phyloP scores from a whole-genome alignment of 2,329 filamentous ascomycete species.

The Stenocarpella maydis region DNA sequence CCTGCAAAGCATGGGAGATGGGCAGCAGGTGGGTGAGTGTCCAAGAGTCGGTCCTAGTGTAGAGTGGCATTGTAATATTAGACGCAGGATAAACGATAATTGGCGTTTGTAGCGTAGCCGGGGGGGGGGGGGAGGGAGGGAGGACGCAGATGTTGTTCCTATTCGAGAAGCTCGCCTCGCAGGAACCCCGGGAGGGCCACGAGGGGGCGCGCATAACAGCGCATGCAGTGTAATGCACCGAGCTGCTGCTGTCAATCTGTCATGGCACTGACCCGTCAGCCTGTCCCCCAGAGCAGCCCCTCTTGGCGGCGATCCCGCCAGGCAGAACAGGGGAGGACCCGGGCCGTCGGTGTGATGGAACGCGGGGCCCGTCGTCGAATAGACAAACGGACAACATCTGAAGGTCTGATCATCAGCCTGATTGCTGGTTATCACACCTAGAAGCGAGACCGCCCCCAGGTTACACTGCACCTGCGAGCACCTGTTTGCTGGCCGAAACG shows the following conservation, averaged over 20 bases:
- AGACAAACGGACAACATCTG: neutral
- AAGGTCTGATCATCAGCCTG: too few species aligned
- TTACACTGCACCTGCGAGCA: constrained; percentile 31
- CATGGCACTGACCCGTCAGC: constrained; percentile 20
- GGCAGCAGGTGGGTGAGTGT: neutral
- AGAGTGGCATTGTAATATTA: too few species aligned
- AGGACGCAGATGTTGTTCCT: constrained; percentile 16
- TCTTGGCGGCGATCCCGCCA: constrained; percentile 26
- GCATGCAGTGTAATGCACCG: too few species aligned
- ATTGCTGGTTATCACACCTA: neutral
- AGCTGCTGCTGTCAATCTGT: neutral
- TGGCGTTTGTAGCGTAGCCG: too few species aligned
- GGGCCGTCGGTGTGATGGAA: constrained; percentile 4
- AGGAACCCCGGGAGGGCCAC: neutral
- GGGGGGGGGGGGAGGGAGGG: neutral
- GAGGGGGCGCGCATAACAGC: neutral
- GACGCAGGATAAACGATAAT: too few species aligned
- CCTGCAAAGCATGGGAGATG: constrained; percentile 7
- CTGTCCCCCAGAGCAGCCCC: neutral
- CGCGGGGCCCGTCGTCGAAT: neutral
- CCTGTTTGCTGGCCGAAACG: constrained; percentile 17
- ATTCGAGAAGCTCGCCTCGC: neutral
- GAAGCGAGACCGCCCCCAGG: neutral
- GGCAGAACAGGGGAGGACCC: constrained; percentile 15
- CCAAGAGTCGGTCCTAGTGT: too few species aligned